Conservation (phyloP, 108 stramenopile species). For the Discostella stelligeroides region DNA sequence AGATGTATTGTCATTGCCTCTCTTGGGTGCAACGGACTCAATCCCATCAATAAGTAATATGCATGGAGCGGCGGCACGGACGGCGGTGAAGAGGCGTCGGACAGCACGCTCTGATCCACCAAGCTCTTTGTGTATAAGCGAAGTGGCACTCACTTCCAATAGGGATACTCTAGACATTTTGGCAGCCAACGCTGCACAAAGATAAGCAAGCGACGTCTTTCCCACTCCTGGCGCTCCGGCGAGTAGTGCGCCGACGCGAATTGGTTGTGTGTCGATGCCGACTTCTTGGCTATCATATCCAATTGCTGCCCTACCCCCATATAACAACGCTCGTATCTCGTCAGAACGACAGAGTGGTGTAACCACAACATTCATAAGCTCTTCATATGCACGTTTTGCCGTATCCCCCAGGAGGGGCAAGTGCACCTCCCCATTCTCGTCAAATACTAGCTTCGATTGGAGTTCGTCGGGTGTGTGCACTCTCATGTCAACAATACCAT, state of each 20-base stretch:
- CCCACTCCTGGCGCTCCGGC: conserved; percentile 73
- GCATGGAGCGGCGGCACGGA: conserved; percentile 80
- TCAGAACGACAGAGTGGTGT: conserved; percentile 70
- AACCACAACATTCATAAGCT: conserved; percentile 70
- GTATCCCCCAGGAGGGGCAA: conserved; percentile 64
- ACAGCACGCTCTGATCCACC: conserved; percentile 82
- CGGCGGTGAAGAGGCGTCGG: conserved; percentile 59
- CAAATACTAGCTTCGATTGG: conserved; percentile 12
- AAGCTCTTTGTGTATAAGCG: conserved; percentile 87
- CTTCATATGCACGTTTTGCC: conserved; percentile 57
- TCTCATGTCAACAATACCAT: conserved; percentile 78
- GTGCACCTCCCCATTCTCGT: conserved; percentile 22
- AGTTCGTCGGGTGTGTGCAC: conserved; percentile 64
- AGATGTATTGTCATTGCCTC: conserved; percentile 85
- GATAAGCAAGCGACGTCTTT: conserved; percentile 70
- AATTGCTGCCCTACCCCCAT: conserved; percentile 37
- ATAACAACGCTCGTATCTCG: conserved; percentile 57
- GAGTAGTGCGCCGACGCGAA: conserved; percentile 76
- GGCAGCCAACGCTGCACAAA: conserved; percentile 66
- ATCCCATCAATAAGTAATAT: conserved; percentile 86
- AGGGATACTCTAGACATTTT: conserved; percentile 61
- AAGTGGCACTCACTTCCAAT: conserved; percentile 84
- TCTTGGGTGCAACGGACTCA: conserved; percentile 75
- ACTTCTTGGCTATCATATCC: not conserved
- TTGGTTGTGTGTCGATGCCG: conserved; percentile 26